Conservation (phyloP, 2,329 filamentous ascomycete genomes). For the Fusarium solani-melongenae region DNA sequence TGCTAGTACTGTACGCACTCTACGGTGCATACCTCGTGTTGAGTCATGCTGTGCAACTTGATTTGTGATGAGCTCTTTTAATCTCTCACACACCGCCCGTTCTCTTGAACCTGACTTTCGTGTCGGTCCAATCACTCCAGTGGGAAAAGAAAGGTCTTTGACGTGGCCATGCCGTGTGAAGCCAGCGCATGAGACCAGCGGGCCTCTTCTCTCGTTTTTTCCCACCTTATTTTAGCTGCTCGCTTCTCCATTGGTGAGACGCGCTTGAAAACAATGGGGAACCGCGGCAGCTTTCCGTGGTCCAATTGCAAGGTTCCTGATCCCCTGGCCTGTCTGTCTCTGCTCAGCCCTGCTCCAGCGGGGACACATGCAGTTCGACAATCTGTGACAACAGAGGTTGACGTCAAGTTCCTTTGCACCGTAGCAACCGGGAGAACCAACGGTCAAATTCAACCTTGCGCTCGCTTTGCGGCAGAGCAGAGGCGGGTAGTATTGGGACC, state of each 20-base stretch:
- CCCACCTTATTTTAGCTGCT: constrained; percentile 16
- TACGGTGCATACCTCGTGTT: constrained; percentile 31
- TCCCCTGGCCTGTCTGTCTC: constrained; percentile 13
- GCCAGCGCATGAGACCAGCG: constrained; percentile 14
- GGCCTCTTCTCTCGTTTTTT: not conserved
- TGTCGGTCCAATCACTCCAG: not conserved
- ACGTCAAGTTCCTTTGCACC: constrained; percentile 21
- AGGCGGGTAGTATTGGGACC: not conserved
- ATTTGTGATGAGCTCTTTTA: not conserved
- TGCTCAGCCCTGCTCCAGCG: constrained; percentile 31
- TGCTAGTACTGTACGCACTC: constrained; percentile 29
- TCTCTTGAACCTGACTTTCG: not conserved
- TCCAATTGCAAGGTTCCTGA: not conserved
- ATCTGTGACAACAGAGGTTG: constrained; percentile 7
- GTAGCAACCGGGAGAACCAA: constrained; percentile 19
- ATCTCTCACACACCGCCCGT: constrained; percentile 18
- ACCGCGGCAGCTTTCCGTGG: constrained; percentile 30
- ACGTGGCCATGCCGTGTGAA: constrained; percentile 32
- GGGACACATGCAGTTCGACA: not conserved
- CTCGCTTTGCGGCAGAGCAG: not conserved
- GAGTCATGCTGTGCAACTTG: constrained; percentile 4
- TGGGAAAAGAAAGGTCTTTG: constrained; percentile 11
- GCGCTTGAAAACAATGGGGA: constrained; percentile 7
- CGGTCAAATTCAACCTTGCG: not conserved
- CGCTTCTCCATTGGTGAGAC: constrained; percentile 11